phyloP scores from a whole-genome alignment of 345 rosid species.

The Linum trigynum region DNA sequence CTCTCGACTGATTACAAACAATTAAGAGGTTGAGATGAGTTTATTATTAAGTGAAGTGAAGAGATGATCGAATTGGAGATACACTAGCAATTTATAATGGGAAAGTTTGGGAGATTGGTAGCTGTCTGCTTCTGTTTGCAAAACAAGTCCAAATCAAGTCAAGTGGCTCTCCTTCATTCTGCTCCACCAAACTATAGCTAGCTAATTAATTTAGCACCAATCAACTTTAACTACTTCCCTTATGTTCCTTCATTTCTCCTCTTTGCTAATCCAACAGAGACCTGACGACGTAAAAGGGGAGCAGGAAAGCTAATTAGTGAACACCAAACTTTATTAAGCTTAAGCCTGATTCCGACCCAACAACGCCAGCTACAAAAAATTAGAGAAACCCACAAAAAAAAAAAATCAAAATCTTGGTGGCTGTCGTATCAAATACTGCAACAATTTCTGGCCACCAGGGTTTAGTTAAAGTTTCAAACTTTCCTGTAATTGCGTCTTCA shows the following conservation, averaged over 20 bases:
- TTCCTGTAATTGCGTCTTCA: neutral
- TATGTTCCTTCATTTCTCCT: constrained; percentile 37
- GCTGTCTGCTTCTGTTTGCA: constrained; percentile 44
- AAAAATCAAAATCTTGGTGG: too few relatives aligned
- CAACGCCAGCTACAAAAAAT: too few relatives aligned
- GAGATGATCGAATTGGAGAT: constrained; percentile 12
- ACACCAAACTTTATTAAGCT: neutral
- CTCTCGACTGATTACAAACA: neutral
- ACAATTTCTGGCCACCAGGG: neutral
- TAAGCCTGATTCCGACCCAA: too few relatives aligned
- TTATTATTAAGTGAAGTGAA: constrained; percentile 34
- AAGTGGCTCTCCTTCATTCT: constrained; percentile 29
- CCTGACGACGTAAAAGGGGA: neutral
- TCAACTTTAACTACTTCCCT: constrained; percentile 19
- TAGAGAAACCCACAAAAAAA: too few relatives aligned
- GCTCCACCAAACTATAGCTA: constrained; percentile 75
- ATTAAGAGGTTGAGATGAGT: neutral
- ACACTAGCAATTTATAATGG: neutral
- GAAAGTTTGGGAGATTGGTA: constrained; percentile 68
- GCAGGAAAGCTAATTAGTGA: neutral
- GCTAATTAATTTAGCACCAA: constrained; percentile 55
- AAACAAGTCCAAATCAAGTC: constrained; percentile 20
- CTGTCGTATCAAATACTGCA: neutral
- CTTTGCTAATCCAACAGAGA: constrained; percentile 7
- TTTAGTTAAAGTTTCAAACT: neutral